Percentiles rank a stretch among this genome's conserved stretches.
phyloP scores from a whole-genome alignment of 2,329 filamentous ascomycete genomes.

The Lithohypha guttulata region DNA sequence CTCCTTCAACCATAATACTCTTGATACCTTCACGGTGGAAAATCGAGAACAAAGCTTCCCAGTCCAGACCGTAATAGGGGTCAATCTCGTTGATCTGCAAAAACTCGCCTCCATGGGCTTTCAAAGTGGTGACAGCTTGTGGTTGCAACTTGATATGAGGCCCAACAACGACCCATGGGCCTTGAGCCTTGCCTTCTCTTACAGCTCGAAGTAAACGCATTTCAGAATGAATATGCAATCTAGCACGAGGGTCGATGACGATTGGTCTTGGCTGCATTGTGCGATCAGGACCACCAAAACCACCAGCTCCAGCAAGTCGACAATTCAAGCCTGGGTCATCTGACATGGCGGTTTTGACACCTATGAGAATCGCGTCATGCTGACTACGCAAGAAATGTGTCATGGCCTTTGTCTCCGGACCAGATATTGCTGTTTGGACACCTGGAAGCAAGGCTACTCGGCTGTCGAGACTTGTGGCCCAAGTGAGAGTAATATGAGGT shows the following conservation, averaged over 20 bases:
- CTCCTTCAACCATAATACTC: constrained; percentile 89
- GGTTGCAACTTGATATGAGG: constrained; percentile 35
- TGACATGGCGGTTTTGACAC: constrained; percentile 70
- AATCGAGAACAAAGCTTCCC: constrained; percentile 52
- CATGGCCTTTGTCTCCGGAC: constrained; percentile 76
- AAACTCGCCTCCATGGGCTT: constrained; percentile 38
- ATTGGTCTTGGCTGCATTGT: constrained; percentile 66
- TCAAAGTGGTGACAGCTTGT: constrained; percentile 35
- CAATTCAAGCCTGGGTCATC: constrained; percentile 83
- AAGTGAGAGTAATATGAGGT: constrained; percentile 68
- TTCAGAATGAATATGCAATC: constrained; percentile 54
- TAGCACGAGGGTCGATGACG: constrained; percentile 65
- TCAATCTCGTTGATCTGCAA: constrained; percentile 27
- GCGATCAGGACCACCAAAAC: constrained; percentile 43
- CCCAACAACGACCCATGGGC: constrained; percentile 60
- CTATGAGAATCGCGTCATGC: constrained; percentile 77
- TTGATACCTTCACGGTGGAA: constrained; percentile 50
- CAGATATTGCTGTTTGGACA: constrained; percentile 71
- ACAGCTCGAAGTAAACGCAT: constrained; percentile 59
- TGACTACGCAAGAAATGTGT: constrained; percentile 77
- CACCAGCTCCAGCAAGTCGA: constrained; percentile 52
- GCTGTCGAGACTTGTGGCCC: constrained; percentile 81
- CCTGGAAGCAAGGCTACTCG: constrained; percentile 66
- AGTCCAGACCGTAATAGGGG: constrained; percentile 32
- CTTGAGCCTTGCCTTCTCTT: constrained; percentile 54